A percentile compares a stretch with the other conserved stretches of the same genome.
phyloP scores from a whole-genome alignment of 2,329 filamentous ascomycete species.

The Chalaropsis thielavioides region DNA sequence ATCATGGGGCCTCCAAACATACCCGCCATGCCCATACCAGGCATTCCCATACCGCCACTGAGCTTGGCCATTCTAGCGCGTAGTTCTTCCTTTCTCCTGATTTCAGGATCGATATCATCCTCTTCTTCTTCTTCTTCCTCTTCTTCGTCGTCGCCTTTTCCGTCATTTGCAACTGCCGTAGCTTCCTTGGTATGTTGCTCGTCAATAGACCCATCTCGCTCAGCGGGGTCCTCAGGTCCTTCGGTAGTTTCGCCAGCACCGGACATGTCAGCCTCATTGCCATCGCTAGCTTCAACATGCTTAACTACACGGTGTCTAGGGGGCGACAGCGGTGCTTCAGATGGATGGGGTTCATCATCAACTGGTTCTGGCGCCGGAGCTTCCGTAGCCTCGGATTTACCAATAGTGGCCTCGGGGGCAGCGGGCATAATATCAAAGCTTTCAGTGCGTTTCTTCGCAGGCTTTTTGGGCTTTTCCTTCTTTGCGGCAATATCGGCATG shows the following conservation, averaged over 20 bases:
- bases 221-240: constrained; percentile 45
- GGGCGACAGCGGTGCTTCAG: constrained; percentile 36
- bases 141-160: constrained; percentile 27
- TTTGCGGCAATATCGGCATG: constrained; percentile 64
- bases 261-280: constrained; percentile 51
- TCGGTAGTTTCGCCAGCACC: constrained; percentile 50
- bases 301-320: constrained; percentile 33
- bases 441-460: constrained; percentile 47
- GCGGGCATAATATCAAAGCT: constrained; percentile 28
- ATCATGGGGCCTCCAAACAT: constrained; percentile 71
- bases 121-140: constrained; percentile 53
- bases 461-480: constrained; percentile 75
- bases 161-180: not conserved
- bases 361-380: constrained; percentile 32
- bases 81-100: constrained; percentile 71
- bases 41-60: constrained; percentile 94
- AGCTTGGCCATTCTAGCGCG: constrained; percentile 96
- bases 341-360: constrained; percentile 29
- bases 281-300: constrained; percentile 32
- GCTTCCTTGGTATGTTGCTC: constrained; percentile 31
- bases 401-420: constrained; percentile 19
- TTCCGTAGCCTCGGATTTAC: constrained; percentile 33
- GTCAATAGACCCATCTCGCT: constrained; percentile 57
- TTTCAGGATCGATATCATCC: constrained; percentile 74
- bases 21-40: constrained; percentile 88